phyloP scores from a whole-genome alignment of 352 stramenopile genomes.

The Phytopythium helicoides region DNA sequence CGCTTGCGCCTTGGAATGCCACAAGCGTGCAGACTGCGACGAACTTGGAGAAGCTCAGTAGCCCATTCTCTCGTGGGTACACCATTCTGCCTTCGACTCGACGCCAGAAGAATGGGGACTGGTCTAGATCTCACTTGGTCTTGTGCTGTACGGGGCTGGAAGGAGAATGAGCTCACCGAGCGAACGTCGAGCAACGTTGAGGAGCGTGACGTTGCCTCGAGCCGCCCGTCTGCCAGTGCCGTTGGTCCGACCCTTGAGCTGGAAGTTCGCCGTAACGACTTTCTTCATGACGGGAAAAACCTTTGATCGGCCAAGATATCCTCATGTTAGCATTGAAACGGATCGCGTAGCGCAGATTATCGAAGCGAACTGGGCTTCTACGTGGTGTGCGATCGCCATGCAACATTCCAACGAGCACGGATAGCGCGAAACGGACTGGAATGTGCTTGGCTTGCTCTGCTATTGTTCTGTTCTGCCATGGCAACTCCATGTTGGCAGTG shows the following conservation, averaged over 20 bases:
- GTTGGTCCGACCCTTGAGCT: not conserved
- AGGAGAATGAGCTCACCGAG: not conserved
- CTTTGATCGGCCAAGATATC: not conserved
- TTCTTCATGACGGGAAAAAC: not conserved
- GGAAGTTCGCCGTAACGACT: too few relatives aligned
- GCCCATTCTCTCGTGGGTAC: constrained; percentile 3
- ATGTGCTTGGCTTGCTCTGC: not conserved
- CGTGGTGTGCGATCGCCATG: not conserved
- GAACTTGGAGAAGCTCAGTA: constrained; percentile 3
- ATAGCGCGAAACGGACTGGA: constrained; percentile 1
- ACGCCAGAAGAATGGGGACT: not conserved
- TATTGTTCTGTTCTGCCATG: not conserved
- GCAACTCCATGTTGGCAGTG: too few relatives aligned
- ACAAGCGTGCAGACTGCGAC: constrained; percentile 2
- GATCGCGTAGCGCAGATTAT: constrained; percentile 4
- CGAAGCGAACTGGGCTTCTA: not conserved
- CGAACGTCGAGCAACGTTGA: not conserved
- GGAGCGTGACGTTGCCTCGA: not conserved
- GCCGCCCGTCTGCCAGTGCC: too few relatives aligned
- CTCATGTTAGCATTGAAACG: not conserved
- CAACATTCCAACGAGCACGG: not conserved
- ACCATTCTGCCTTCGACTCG: not conserved
- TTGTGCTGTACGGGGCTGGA: not conserved
- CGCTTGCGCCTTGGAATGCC: not conserved
- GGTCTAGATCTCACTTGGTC: not conserved